These are phyloP conservation scores for Microcyclospora pomicola DNA, from an alignment of 2,329 filamentous ascomycete species.

Conservation along the genomic window DNA sequence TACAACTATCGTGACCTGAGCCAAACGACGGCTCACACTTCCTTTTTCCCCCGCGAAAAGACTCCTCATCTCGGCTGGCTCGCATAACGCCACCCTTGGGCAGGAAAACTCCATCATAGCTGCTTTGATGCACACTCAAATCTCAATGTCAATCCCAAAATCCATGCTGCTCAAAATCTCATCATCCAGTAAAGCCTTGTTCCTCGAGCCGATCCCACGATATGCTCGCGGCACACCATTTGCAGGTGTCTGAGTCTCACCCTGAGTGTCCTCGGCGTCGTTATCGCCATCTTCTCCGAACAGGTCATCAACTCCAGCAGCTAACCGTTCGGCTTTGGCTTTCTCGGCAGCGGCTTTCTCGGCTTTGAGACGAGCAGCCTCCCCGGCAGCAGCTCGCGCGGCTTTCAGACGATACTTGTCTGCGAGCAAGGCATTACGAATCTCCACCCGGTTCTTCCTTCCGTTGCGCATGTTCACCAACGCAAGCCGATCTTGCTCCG, in stretches of 20 bases:
- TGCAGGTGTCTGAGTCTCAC: slow-evolving; percentile 33
- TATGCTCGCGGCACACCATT: slow-evolving; percentile 26
- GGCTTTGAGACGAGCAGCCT: slow-evolving; percentile 32
- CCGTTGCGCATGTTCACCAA: slow-evolving; percentile 76
- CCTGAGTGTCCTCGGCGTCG: slow-evolving; percentile 29
- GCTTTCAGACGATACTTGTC: slow-evolving; percentile 40
- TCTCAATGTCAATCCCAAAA: slow-evolving; percentile 82
- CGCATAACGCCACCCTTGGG: no score
- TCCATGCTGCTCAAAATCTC: slow-evolving; percentile 85
- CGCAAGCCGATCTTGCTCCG: slow-evolving; percentile 69
- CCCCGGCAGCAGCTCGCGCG: slow-evolving; percentile 40
- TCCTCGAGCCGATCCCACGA: slow-evolving; percentile 33
- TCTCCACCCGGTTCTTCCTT: slow-evolving; percentile 68
- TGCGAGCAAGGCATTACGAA: slow-evolving; percentile 78
- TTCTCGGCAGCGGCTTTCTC: slow-evolving; percentile 43
- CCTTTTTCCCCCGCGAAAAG: no score
- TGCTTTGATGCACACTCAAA: slow-evolving; percentile 31
- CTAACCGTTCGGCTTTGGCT: slow-evolving; percentile 22
- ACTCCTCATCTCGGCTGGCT: no score
- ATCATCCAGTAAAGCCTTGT: slow-evolving; percentile 61
- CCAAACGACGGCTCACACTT: no score
- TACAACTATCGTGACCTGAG: no score
- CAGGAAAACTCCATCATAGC: no score
- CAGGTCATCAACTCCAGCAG: slow-evolving; percentile 32
- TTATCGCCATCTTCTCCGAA: slow-evolving; percentile 27